Base-by-base conservation (phyloP, 1,284 basidiomycete genomes). In the Puccinia horiana region DNA sequence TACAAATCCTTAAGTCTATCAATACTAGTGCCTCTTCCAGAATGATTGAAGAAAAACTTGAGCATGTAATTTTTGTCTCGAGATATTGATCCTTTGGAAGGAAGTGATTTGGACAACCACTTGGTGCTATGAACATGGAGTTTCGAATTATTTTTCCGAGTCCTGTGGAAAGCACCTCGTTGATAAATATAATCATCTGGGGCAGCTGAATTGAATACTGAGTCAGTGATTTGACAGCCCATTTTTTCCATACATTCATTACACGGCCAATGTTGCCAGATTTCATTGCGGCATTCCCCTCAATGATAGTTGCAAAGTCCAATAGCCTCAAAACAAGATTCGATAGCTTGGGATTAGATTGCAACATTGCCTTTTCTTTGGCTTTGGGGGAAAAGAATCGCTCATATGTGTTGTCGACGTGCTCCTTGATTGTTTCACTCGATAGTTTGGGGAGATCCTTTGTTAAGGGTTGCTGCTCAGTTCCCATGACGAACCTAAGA, bases 1-100 rank as follows among this genome's bases (percentile, higher is more conserved):
- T 47, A 73, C 12, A 44, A 18, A 49, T 73, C 40, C 49, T 44
- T 73, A 18, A 73, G 44, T 52, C 70, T 14, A 47, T 73, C 70
- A 49, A 73, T 73, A 16, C 29, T 44, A 73, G 35, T 73, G 20
- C 70, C 70, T 29, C 49, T n/a, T 23, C 70, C 70, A 16, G 70
- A 47, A 29, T 73, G 70, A 44, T 73, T 73, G 20, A 47, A 73
- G 47, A 73, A 73, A 23, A 35, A 70, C 44, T 70, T 70, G 12
- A 70, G 40, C 67, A 29, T 35, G 26, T 42, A 58, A 58, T 58
- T 63, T 37, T 29, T 20, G 20, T 63, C 26, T 63, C 58, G 20
- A 63, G 26, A 32, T 32, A 63, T 20, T 32, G 58, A 63, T 63
- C 58, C 58, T 63, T 63, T 5, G 58, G 8, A 18, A 63, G 8